Evolutionary conservation across 108 stramenopile species (phyloP), one percentile per base, ranked within the genome.

Genomic region (Aureococcus anophagefferens): DNA sequence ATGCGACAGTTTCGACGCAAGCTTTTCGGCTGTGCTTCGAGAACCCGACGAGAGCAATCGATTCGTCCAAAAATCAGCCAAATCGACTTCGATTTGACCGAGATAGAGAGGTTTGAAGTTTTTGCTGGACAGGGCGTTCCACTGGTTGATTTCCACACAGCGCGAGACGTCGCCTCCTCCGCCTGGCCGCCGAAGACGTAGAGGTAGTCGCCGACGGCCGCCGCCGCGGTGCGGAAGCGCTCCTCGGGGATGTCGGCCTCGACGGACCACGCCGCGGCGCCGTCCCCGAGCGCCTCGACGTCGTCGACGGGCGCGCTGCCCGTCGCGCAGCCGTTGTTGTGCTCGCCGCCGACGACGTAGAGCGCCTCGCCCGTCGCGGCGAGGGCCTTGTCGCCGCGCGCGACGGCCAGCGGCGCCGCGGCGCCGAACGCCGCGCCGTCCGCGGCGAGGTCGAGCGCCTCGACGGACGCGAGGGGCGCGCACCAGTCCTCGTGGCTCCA

Each of bases 131-230:
- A n/a, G n/a, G n/a, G n/a, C n/a, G n/a, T n/a, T n/a, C n/a, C n/a
- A n/a, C n/a, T n/a, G n/a, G n/a, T n/a, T n/a, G n/a, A n/a, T n/a
- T n/a, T n/a, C n/a, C n/a, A n/a, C n/a, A n/a, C n/a, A n/a, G n/a
- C n/a, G n/a, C n/a, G n/a, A n/a, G n/a, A n/a, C n/a, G n/a, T n/a
- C 40, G 40, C 13, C 40, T 5, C 40, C 40, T 44, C 40, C 21
- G 17, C 51, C 51, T 59, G 51, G 51, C 51, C 51, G 51, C 51
- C 51, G 51, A 59, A 59, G 51, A 59, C 25, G 51, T 59, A 59
- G 51, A 59, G 51, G 21, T 11, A 16, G 51, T 11, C 51, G 7
- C 3, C 51, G 51, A 25, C 51, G 51, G 13, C 25, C 7, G 25
- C 51, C 21, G 51, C 51, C 21, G 51, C 51, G 51, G 17, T 25